Conservation (phyloP, 1,284 basidiomycete species). For the Leccinum fallax region DNA sequence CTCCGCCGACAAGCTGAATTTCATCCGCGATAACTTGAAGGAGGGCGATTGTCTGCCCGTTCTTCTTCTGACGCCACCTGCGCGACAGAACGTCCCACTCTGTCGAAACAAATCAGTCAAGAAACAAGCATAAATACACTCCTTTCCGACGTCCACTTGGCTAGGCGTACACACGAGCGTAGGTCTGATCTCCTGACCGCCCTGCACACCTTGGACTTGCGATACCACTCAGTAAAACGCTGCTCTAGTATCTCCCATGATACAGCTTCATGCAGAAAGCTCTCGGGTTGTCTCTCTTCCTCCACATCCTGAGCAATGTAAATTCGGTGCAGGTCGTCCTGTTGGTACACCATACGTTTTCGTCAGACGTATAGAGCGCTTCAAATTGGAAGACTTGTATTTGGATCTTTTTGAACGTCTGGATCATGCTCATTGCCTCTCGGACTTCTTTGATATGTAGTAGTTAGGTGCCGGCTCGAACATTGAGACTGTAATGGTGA, state of each 20-base stretch:
- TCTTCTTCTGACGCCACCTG: constrained; percentile 95
- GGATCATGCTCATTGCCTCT: neutral
- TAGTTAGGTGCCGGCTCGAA: constrained; percentile 98
- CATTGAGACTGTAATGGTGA: constrained; percentile 95
- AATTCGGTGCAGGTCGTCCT: constrained; percentile 99
- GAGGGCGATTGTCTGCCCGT: constrained; percentile 91
- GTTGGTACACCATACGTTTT: constrained; percentile 94
- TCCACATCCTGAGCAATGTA: constrained; percentile 91
- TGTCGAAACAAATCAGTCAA: constrained; percentile 40
- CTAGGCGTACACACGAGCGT: constrained; percentile 84
- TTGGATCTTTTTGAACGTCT: neutral
- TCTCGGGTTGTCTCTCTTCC: constrained; percentile 80
- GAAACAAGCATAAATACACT: neutral
- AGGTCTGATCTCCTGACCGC: constrained; percentile 58
- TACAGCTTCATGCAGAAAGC: constrained; percentile 97
- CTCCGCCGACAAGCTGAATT: constrained; percentile 90
- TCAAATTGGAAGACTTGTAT: constrained; percentile 72
- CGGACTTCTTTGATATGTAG: constrained; percentile 58
- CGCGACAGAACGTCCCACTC: constrained; percentile 98
- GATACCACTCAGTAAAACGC: constrained; percentile 86
- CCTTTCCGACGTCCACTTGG: constrained; percentile 52
- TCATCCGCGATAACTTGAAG: constrained; percentile 86
- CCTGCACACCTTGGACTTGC: constrained; percentile 83
- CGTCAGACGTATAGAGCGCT: constrained; percentile 86
- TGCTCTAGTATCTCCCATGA: constrained; percentile 92